These are phyloP conservation scores for Salisapilia sapeloensis DNA, from an alignment of 352 stramenopile species.

Conservation along the genomic window DNA sequence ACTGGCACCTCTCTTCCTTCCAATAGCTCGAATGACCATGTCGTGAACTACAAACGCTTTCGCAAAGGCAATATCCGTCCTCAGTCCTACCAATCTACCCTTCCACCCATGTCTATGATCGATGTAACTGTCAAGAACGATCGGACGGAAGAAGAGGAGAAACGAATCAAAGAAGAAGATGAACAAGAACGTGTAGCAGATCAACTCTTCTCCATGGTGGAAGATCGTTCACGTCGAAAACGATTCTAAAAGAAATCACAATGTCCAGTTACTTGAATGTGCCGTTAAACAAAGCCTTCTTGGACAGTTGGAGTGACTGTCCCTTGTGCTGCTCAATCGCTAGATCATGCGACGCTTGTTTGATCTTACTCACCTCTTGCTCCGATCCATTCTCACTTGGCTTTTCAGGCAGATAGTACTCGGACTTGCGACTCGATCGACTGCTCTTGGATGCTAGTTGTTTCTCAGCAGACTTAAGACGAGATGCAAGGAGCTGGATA, in stretches of 20 bases:
- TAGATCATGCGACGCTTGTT: slow-evolving; percentile 71
- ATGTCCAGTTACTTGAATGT: slow-evolving; percentile 12
- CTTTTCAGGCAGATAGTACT: slow-evolving; percentile 80
- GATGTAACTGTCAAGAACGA: slow-evolving; percentile 45
- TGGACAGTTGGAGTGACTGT: slow-evolving; percentile 66
- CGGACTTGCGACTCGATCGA: slow-evolving; percentile 53
- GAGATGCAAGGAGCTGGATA: slow-evolving; percentile 73
- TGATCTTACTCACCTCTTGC: slow-evolving; percentile 74
- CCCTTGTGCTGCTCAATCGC: slow-evolving; percentile 70
- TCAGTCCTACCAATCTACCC: slow-evolving; percentile 1
- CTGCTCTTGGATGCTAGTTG: slow-evolving; percentile 30
- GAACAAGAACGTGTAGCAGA: slow-evolving; percentile 74
- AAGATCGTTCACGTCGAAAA: slow-evolving; percentile 29
- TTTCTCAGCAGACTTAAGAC: slow-evolving; percentile 60
- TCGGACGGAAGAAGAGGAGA: slow-evolving; percentile 26
- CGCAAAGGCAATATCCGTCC: slow-evolving; percentile 46
- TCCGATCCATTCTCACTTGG: slow-evolving; percentile 60
- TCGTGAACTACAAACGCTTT: slow-evolving; percentile 72
- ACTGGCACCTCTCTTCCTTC: no score
- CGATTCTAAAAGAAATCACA: slow-evolving; percentile 14
- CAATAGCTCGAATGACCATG: not conserved
- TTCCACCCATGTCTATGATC: no score
- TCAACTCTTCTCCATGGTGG: slow-evolving; percentile 64
- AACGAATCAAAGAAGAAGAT: slow-evolving; percentile 50
- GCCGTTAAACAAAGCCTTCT: slow-evolving; percentile 76